A percentile compares a stretch with the other conserved stretches of the same genome.
phyloP scores from a whole-genome alignment of 2,329 filamentous ascomycete genomes.

The Cladosporium sphaerospermum region DNA sequence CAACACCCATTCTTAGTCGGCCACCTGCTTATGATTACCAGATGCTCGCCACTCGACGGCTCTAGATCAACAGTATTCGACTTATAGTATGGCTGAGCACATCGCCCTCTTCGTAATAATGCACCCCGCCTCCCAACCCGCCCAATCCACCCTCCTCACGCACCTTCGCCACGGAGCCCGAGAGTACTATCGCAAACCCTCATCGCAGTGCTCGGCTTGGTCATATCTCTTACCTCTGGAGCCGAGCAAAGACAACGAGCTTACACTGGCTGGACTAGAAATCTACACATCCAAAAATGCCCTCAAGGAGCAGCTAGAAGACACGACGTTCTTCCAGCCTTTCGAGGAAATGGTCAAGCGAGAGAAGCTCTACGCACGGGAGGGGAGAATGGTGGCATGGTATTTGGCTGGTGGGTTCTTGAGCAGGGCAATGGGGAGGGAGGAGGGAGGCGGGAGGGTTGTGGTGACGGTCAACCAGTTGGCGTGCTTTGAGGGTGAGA shows the following conservation, averaged over 20 bases:
- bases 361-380: conserved; percentile 18
- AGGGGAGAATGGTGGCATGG: conserved; percentile 22
- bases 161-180: conserved; percentile 20
- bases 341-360: conserved; percentile 20
- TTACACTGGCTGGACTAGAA: conserved; percentile 21
- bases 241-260: neutral
- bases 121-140: conserved; percentile 18
- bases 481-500: conserved; percentile 8
- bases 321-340: conserved; percentile 23
- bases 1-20: too few relatives aligned
- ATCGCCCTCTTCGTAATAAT: conserved; percentile 23
- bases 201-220: conserved; percentile 19
- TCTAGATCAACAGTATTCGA: too few relatives aligned
- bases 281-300: conserved; percentile 23
- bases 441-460: conserved; percentile 7
- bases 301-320: conserved; percentile 21
- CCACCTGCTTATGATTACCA: too few relatives aligned
- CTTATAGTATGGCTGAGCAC: conserved; percentile 10
- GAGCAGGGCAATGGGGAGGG: conserved; percentile 11
- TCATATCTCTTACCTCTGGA: conserved; percentile 15
- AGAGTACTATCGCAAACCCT: conserved; percentile 21
- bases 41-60: too few relatives aligned
- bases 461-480: conserved; percentile 19
- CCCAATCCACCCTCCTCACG: conserved; percentile 18
- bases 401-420: conserved; percentile 21